These are phyloP conservation scores for Curvularia sp. DNA, from an alignment of 2,329 filamentous ascomycete species.

Conservation along the genomic window DNA sequence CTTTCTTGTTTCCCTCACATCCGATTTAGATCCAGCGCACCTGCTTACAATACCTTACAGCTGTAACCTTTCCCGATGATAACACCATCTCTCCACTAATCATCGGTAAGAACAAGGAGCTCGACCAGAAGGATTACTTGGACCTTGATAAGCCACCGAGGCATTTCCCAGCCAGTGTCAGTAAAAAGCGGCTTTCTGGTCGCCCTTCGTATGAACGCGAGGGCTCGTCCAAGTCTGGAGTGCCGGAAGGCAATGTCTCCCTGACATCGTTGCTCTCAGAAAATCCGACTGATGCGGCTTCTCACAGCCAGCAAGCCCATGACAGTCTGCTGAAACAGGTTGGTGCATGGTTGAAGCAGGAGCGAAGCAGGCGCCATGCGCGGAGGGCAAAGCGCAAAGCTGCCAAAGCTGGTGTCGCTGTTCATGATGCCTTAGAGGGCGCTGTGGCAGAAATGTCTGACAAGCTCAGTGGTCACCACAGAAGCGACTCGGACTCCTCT, in stretches of 20 bases:
- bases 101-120: conserved; percentile 54
- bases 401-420: conserved; percentile 51
- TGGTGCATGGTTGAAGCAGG: conserved; percentile 81
- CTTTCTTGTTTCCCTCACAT: not conserved
- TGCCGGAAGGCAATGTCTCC: conserved; percentile 38
- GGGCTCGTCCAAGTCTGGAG: conserved; percentile 29
- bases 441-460: conserved; percentile 14
- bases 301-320: conserved; percentile 38
- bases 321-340: conserved; percentile 72
- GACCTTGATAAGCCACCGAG: conserved; percentile 49
- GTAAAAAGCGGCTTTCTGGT: conserved; percentile 54
- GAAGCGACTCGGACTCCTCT: conserved; percentile 66
- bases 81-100: conserved; percentile 56
- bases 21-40: conserved; percentile 11
- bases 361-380: conserved; percentile 71
- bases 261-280: conserved; percentile 41
- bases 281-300: conserved; percentile 32
- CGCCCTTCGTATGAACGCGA: conserved; percentile 48
- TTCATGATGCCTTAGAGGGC: conserved; percentile 9
- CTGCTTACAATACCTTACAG: conserved; percentile 44
- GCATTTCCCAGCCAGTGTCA: conserved; percentile 49
- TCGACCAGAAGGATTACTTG: conserved; percentile 53
- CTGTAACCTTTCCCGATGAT: conserved; percentile 57
- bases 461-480: conserved; percentile 45
- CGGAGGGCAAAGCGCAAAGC: conserved; percentile 60